Evolutionary conservation across 768 basidiomycete species (phyloP), one percentile per base, ranked within the genome.

Genomic region (Boletus reticuloceps): DNA sequence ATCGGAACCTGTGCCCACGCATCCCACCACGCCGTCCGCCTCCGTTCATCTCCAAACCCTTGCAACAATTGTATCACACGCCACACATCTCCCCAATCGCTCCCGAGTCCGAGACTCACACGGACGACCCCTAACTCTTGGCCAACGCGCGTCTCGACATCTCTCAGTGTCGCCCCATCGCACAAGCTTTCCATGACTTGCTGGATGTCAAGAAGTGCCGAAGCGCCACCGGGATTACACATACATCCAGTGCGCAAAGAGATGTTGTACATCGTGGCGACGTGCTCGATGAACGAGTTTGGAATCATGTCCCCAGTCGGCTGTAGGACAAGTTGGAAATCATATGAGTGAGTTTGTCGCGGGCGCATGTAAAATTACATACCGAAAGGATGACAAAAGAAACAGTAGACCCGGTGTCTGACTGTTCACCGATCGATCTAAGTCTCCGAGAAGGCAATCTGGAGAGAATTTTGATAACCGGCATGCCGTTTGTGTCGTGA

Each of bases 201-300:
- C 54, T 83, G 72, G 31, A 91, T 79, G 0, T 84, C 85, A 6
- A 91, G 77, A 16, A 93, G 72, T 6, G 86, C 81, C 1, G 88
- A 83, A 0, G 89, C 88, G 17, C 84, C 91, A 11, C 91, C 91
- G 16, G 91, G 89, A 59, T 93, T 94, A 66, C 91, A 94, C 82
- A 92, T 86, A 68, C 91, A 94, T 0, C 91, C 91, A 4, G 90
- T 89, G 41, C 91, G 84, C 32, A 93, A 71, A 17, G 89, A 91
- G 54, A 93, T 85, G 48, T 78, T 81, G 58, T 80, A 77, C 50
- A 70, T 75, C 17, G 84, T 77, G 14, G 89, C 88, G 1, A 85
- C 78, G 60, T 85, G 76, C 64, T 89, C 88, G 62, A 91, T 77
- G 69, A 90, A 90, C 4, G 83, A 83, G 58, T 86, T 85, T 0